Evolutionary conservation across 2,329 filamentous ascomycete species (phyloP).

Genomic region (Botrytis fragariae): DNA sequence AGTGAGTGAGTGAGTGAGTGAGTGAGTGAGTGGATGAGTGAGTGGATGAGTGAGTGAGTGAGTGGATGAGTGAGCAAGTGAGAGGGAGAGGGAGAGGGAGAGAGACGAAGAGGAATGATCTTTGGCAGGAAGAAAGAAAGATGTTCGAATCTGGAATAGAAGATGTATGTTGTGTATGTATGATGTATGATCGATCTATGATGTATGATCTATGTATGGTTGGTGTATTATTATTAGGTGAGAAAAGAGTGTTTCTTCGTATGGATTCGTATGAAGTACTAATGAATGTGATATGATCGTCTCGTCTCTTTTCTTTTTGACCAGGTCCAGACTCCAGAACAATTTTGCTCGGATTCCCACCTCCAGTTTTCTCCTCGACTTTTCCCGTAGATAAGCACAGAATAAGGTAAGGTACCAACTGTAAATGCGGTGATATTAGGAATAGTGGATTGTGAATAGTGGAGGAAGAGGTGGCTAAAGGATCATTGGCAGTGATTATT

Average conservation of each 20-base stretch:
- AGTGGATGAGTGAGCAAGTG: neutral
- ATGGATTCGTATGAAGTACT: neutral
- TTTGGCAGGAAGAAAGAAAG: neutral
- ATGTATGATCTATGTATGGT: neutral
- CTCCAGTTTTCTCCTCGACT: neutral
- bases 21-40: no score
- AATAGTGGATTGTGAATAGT: neutral
- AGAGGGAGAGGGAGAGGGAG: neutral
- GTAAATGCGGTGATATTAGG: slow-evolving; percentile 5
- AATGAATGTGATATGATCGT: neutral
- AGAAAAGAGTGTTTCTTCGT: neutral
- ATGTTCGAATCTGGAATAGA: neutral
- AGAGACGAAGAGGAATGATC: neutral
- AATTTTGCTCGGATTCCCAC: neutral
- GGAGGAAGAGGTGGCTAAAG: neutral
- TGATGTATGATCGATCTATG: no score
- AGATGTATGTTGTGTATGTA: neutral
- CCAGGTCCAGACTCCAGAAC: slow-evolving; percentile 7
- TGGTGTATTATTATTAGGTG: neutral
- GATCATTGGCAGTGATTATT: neutral
- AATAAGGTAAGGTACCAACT: slow-evolving; percentile 14
- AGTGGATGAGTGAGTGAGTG: no score
- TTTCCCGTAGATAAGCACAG: slow-evolving; percentile 4
- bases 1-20: no score
- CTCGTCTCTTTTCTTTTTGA: slow-evolving; percentile 1